Base-by-base conservation (phyloP, 257 asterid species). In the Scutellaria barbata region DNA sequence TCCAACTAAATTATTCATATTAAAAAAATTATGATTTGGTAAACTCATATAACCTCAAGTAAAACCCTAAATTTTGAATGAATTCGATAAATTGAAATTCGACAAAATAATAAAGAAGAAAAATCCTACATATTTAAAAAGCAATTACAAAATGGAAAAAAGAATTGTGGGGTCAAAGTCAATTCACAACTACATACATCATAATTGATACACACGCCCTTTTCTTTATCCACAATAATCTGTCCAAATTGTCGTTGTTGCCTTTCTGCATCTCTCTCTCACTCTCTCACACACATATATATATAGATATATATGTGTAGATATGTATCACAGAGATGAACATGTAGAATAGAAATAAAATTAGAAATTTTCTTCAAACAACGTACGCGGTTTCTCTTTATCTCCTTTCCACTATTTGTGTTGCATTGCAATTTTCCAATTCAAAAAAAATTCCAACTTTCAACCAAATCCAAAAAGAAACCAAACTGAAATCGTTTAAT, bases 301-400 rank as follows among this genome's bases (percentile, higher is more conserved):
- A 22, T 10, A 7, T 39, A 6, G 52, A 9, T 45, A 50, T 22
- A 0, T 63, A 33, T 56, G 25, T 57, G 8, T 42, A 10, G 22
- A 6, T 17, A 11, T 17, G 12, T 20, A 16, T 63, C n/a, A 37
- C 35, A 11, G 43, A 43, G 50, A 64, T 73, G 72, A 73, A 66
- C 77, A 43, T 25, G 8, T 57, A 74, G 11, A 25, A 46, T 10
- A 65, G 35, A 30, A 33, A 46, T 20, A 66, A 51, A 51, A 30
- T 61, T 63, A 35, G 59, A 56, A 58, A n/a, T 39, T 43, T 30
- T 30, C 35, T 22, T 30, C 50, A 33, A 51, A 72, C 41, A 62
- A 72, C 78, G 81, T 72, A 63, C 61, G 71, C 75, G 75, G 68
- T 67, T 22, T 78, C 68, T 68, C 68, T 53, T 3, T 72, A 78